These are phyloP conservation scores for Penicillium alfredii DNA, from an alignment of 495 filamentous ascomycete species.

Conservation along the genomic window DNA sequence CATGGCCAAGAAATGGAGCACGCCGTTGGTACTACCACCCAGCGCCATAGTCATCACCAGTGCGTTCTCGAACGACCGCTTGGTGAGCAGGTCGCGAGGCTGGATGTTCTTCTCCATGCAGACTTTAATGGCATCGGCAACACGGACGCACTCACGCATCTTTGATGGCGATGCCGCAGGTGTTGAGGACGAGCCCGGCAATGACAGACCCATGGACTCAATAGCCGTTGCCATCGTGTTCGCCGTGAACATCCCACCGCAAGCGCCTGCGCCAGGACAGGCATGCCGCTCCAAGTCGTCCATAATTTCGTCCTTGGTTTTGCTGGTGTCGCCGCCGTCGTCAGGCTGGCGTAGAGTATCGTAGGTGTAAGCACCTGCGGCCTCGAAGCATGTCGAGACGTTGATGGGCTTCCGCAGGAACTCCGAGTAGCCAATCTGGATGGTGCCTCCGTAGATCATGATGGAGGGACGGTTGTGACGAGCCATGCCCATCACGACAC, in stretches of 20 bases:
- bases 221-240: slow-evolving; percentile 98
- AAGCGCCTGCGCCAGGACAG: slow-evolving; percentile 90
- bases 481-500: slow-evolving; percentile 74
- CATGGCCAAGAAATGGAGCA: slow-evolving; percentile 94
- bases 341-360: slow-evolving; percentile 55
- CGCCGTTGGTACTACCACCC: slow-evolving; percentile 86
- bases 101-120: slow-evolving; percentile 86
- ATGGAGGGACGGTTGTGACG: slow-evolving; percentile 85
- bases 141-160: slow-evolving; percentile 83
- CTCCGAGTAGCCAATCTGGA: slow-evolving; percentile 75
- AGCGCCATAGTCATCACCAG: slow-evolving; percentile 89
- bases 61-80: slow-evolving; percentile 85
- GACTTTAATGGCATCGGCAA: slow-evolving; percentile 74
- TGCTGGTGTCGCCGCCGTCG: slow-evolving; percentile 50
- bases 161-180: slow-evolving; percentile 86
- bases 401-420: slow-evolving; percentile 78
- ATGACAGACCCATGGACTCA: slow-evolving; percentile 86
- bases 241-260: slow-evolving; percentile 95
- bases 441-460: slow-evolving; percentile 88
- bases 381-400: slow-evolving; percentile 87
- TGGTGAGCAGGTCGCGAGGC: slow-evolving; percentile 78
- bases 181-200: slow-evolving; percentile 86
- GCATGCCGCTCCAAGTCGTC: slow-evolving; percentile 79
- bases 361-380: slow-evolving; percentile 80
- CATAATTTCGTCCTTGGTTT: slow-evolving; percentile 72